Evolutionary conservation across 1,139 yeast genomes (phyloP).

Genomic region (Diutina ranongensis): DNA sequence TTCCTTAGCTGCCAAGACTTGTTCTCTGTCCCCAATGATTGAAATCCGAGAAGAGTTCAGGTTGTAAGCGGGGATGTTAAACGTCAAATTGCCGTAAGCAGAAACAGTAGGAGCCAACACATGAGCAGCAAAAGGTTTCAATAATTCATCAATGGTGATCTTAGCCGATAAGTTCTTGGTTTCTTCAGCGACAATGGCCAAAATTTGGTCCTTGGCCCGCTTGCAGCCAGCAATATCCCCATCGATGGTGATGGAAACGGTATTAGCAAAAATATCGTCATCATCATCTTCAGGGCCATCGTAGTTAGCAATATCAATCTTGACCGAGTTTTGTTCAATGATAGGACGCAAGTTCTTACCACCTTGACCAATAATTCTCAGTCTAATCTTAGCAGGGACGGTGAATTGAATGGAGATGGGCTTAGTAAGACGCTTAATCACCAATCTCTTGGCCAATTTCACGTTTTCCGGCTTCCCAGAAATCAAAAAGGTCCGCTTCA

Average conservation of each 20-base stretch:
- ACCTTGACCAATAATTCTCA: slow-evolving; percentile 79
- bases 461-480: slow-evolving; percentile 68
- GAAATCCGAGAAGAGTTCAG: slow-evolving; percentile 22
- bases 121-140: slow-evolving; percentile 39
- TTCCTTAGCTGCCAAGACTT: slow-evolving; percentile 37
- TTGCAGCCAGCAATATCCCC: slow-evolving; percentile 84
- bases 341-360: slow-evolving; percentile 80
- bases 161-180: slow-evolving; percentile 46
- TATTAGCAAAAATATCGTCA: slow-evolving; percentile 38
- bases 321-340: slow-evolving; percentile 58
- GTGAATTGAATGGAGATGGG: slow-evolving; percentile 51
- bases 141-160: slow-evolving; percentile 31
- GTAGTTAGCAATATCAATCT: slow-evolving; percentile 57
- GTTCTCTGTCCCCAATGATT: slow-evolving; percentile 56
- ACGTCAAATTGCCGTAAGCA: background rate
- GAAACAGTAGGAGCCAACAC: background rate
- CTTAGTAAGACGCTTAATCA: slow-evolving; percentile 67
- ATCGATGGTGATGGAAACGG: slow-evolving; percentile 51
- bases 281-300: slow-evolving; percentile 15
- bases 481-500: slow-evolving; percentile 76
- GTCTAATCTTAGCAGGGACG: slow-evolving; percentile 71
- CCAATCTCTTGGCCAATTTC: slow-evolving; percentile 60
- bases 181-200: slow-evolving; percentile 66
- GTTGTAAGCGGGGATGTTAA: slow-evolving; percentile 14
- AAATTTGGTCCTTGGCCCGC: slow-evolving; percentile 59